Evolutionary conservation across 176 grass and related monocot species (phyloP).

Genomic region (Oryza australiensis): DNA sequence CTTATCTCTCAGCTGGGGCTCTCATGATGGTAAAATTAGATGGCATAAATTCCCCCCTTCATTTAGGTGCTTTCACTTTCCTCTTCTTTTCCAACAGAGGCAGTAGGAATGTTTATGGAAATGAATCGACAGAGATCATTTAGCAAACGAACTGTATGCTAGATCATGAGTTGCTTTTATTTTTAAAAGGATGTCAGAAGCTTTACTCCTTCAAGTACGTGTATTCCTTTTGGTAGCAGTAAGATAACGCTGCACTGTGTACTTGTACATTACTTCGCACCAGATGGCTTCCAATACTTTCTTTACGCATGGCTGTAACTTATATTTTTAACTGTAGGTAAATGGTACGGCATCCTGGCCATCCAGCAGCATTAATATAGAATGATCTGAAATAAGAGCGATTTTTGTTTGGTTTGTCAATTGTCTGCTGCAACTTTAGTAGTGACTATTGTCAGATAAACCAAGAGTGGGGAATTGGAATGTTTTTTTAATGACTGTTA

Average conservation of each 20-base stretch:
- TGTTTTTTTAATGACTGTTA: not conserved
- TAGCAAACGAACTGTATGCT: constrained; percentile 3
- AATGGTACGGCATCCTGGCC: not conserved
- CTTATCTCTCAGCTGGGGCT: constrained; percentile 14
- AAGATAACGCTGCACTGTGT: not conserved
- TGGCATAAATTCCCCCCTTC: not conserved
- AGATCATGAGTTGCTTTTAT: constrained; percentile 25
- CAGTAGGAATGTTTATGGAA: constrained; percentile 30
- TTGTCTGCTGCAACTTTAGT: not conserved
- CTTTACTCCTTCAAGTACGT: constrained; percentile 1
- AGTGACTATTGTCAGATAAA: not conserved
- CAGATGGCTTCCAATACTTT: not conserved
- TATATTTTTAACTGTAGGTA: not conserved
- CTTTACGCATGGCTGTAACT: not conserved
- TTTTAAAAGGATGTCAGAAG: constrained; percentile 28
- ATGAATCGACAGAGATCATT: constrained; percentile 26
- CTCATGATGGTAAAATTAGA: constrained; percentile 34
- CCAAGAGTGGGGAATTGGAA: not conserved
- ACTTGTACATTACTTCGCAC: not conserved
- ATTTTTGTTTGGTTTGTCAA: not conserved
- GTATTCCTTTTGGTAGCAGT: constrained; percentile 31
- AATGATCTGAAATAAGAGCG: not conserved
- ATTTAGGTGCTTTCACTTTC: constrained; percentile 19
- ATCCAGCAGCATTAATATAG: not conserved
- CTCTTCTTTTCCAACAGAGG: constrained; percentile 6